These are phyloP conservation scores for Coemansia sp. DNA, from an alignment of 192 early-diverging fungal species.

Conservation along the genomic window DNA sequence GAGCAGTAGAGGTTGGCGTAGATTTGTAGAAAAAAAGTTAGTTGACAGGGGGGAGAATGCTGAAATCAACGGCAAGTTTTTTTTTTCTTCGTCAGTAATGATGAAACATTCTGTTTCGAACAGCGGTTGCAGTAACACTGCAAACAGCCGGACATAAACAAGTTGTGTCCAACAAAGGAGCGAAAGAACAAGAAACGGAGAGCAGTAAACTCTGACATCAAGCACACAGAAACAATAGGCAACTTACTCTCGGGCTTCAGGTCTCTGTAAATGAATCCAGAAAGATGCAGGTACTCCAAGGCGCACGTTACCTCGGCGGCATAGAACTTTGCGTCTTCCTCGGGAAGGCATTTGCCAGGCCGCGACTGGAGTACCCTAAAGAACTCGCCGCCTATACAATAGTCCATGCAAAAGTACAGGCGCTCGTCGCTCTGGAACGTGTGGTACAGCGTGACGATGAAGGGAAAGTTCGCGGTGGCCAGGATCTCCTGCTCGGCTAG, in stretches of 20 bases:
- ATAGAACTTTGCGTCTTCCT: slow-evolving; percentile 94
- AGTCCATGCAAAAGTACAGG: slow-evolving; percentile 89
- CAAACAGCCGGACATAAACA: not conserved
- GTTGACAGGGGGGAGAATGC: not conserved
- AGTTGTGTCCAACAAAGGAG: no score
- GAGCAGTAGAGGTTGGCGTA: slow-evolving; percentile 4
- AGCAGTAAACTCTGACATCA: not conserved
- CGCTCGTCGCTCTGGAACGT: slow-evolving; percentile 84
- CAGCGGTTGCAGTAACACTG: not conserved
- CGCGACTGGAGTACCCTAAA: slow-evolving; percentile 83
- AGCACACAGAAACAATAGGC: slow-evolving; percentile 13
- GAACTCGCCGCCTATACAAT: slow-evolving; percentile 87
- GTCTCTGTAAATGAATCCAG: slow-evolving; percentile 97
- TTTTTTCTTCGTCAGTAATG: no score
- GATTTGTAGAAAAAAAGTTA: not conserved
- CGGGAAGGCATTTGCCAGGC: slow-evolving; percentile 84
- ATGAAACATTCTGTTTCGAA: slow-evolving; percentile 5
- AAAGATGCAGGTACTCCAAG: slow-evolving; percentile 93
- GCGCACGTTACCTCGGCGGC: slow-evolving; percentile 95
- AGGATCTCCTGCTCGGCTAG: slow-evolving; percentile 95
- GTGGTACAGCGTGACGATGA: slow-evolving; percentile 90
- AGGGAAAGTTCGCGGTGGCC: slow-evolving; percentile 83
- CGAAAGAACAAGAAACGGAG: not conserved
- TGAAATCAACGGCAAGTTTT: not conserved
- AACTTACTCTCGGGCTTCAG: slow-evolving; percentile 90